phyloP scores from a whole-genome alignment of 768 basidiomycete genomes.

The Tylopilus balloui region DNA sequence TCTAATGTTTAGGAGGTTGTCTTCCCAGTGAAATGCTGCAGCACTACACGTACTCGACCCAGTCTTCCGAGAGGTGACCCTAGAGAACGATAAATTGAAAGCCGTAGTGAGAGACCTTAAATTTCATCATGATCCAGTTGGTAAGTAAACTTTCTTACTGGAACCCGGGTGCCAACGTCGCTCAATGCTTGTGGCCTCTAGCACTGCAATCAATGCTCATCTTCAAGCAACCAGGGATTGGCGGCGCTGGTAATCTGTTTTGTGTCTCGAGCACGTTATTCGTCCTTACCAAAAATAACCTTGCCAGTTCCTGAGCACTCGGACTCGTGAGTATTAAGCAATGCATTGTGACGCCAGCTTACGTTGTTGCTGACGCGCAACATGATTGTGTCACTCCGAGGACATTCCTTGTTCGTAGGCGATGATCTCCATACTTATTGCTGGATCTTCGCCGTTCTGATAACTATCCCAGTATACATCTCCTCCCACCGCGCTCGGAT shows the following conservation, averaged over 20 bases:
- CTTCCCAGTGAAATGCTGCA: constrained; percentile 27
- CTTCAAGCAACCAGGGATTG: constrained; percentile 89
- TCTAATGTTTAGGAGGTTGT: neutral
- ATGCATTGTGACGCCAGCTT: neutral
- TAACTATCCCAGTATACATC: constrained; percentile 67
- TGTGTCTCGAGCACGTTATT: neutral
- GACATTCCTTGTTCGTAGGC: constrained; percentile 61
- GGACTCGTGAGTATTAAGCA: constrained; percentile 66
- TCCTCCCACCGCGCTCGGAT: constrained; percentile 88
- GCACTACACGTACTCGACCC: constrained; percentile 85
- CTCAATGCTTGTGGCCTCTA: constrained; percentile 22
- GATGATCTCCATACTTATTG: neutral
- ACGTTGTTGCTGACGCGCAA: neutral
- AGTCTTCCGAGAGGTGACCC: constrained; percentile 69
- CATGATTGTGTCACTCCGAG: constrained; percentile 30
- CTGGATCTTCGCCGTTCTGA: constrained; percentile 3
- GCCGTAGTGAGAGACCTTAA: constrained; percentile 70
- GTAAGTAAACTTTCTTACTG: constrained; percentile 36
- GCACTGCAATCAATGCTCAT: constrained; percentile 95
- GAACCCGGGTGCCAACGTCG: neutral
- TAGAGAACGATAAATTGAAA: constrained; percentile 72
- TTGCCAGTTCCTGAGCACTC: constrained; percentile 80
- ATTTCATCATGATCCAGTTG: constrained; percentile 82
- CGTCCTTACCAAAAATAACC: neutral
- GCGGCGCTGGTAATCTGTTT: constrained; percentile 69